Base-by-base conservation (phyloP, 2,329 filamentous ascomycete genomes). In the Colletotrichum cuscutae region DNA sequence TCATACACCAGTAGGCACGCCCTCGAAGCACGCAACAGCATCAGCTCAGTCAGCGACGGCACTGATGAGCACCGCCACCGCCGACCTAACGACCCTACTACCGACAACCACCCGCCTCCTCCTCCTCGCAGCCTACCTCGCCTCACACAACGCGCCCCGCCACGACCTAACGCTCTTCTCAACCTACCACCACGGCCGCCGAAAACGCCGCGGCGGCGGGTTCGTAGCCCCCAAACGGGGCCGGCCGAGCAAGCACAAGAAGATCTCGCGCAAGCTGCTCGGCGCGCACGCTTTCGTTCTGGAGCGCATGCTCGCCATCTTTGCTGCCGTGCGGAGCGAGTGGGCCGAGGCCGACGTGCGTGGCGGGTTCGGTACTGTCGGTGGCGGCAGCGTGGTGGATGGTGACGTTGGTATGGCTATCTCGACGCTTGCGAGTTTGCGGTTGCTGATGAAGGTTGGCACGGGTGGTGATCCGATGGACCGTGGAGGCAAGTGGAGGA, bases 261-360 rank as follows among this genome's bases (percentile, higher is more conserved):
- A 94, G 81, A 94, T 96, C 26, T 90, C 93, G 12, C 88, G 94
- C 30, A 94, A 94, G 81, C 85, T 96, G 2, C 88, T 97, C 4
- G 93, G 93, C 11, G 92, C 94, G 0, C 91, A 93, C 75, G 91
- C 92, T 1, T 97, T 97, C 77, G 88, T 94, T 6, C 84, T 96
- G 15, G 94, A 97, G 82, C 88, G 94, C 42, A 89, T 96, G 86
- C 86, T 96, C 66, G 93, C 94, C 8, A 94, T 97, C 28, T 93
- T 95, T 75, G 88, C 90, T 11, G 90, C 92, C 1, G 88, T 95
- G 72, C 81, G 91, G 19, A 80, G 78, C 24, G 89, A 91, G 79
- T 90, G 89, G 89, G 80, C 83, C 19, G 79, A 76, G 57, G 80
- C 79, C 49, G 37, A 42, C 15, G 37, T 42, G 37, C 32, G 32